Evolutionary conservation across 2,329 filamentous ascomycete genomes (phyloP).

Genomic region (Fusarium concolor): DNA sequence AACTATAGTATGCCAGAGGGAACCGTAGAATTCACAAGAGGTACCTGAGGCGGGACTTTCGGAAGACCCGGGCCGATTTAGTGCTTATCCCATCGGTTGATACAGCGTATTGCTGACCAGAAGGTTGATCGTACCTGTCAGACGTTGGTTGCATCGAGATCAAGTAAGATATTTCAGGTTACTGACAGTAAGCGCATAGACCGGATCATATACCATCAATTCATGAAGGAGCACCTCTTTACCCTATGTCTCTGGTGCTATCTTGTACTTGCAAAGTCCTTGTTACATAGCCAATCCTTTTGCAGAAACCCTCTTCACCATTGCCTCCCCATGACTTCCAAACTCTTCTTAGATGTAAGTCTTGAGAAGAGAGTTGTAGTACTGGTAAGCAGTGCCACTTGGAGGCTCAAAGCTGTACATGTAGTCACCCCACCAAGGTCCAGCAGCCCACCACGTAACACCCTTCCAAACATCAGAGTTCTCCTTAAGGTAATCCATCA

Average conservation of each 20-base stretch:
- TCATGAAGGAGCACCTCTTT: neutral
- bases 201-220: neutral
- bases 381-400: constrained; percentile 56
- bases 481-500: constrained; percentile 64
- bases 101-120: accelerated
- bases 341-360: constrained; percentile 47
- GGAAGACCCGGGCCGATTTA: too few relatives aligned
- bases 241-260: too few relatives aligned
- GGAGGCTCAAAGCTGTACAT: constrained; percentile 62
- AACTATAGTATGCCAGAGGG: too few relatives aligned
- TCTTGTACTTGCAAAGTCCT: neutral
- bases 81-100: accelerated
- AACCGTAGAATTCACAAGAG: too few relatives aligned
- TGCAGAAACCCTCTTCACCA: neutral
- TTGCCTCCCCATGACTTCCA: accelerated
- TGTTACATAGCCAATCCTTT: neutral
- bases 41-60: too few relatives aligned
- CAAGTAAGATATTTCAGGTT: accelerated
- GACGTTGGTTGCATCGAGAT: neutral
- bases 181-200: accelerated
- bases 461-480: constrained; percentile 70
- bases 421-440: constrained; percentile 69
- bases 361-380: constrained; percentile 46
- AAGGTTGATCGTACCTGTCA: neutral
- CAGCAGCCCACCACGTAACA: constrained; percentile 68